These are phyloP conservation scores for Globisporangium lucens DNA, from an alignment of 352 stramenopile species.

Conservation along the genomic window DNA sequence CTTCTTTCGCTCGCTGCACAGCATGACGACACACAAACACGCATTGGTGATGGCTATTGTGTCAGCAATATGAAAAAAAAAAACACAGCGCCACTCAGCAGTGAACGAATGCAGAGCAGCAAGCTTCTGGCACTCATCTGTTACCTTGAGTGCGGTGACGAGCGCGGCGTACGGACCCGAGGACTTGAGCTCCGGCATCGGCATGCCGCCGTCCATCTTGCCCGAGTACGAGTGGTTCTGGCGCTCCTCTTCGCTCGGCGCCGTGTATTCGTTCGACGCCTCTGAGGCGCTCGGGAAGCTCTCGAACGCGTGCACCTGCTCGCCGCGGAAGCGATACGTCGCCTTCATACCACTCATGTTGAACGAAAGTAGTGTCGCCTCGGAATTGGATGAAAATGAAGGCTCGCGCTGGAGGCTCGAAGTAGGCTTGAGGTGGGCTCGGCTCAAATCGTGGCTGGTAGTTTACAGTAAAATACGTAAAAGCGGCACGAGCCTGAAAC, in stretches of 20 bases:
- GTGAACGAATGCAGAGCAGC: neutral
- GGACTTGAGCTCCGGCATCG: constrained; percentile 34
- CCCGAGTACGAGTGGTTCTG: constrained; percentile 68
- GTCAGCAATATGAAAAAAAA: neutral
- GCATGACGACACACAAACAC: neutral
- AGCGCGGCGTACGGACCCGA: constrained; percentile 46
- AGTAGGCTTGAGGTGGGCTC: neutral
- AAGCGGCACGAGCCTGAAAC: no score
- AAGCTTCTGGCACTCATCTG: neutral
- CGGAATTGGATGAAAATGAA: neutral
- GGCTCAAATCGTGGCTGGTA: no score
- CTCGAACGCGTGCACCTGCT: constrained; percentile 65
- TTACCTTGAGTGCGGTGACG: constrained; percentile 73
- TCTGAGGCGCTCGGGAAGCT: constrained; percentile 55
- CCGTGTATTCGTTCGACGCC: constrained; percentile 70
- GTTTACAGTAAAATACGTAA: no score
- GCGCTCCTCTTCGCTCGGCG: constrained; percentile 30
- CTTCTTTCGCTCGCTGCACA: constrained; percentile 65
- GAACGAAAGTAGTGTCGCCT: neutral
- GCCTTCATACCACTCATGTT: constrained; percentile 59
- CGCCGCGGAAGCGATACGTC: constrained; percentile 61
- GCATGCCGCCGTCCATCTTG: constrained; percentile 59
- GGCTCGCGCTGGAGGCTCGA: neutral
- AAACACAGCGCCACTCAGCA: neutral
- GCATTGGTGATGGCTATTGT: neutral